Evolutionary conservation across 2,329 filamentous ascomycete species (phyloP), one percentile per base, ranked within the genome.

Genomic region (Sporothrix pallida): DNA sequence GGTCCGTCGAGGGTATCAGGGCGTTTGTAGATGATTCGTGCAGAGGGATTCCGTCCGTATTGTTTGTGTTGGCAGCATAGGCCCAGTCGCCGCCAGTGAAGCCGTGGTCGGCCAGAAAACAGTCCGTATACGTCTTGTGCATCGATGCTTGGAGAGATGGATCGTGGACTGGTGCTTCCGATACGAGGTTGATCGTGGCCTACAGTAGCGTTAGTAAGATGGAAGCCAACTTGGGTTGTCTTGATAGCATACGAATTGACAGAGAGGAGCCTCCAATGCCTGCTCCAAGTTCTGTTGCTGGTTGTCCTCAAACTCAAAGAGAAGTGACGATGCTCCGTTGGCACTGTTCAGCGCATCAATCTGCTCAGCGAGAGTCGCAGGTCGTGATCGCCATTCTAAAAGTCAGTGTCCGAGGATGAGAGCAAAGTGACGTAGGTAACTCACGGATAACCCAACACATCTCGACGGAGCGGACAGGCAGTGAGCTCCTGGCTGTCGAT

Each of bases 41-140:
- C 8, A 62, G 26, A 2, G 58, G 26, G 7, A 42, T 0, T 2
- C 58, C 58, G 26, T 62, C 13, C 17, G 26, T 42, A 13, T 9
- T 13, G 58, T 62, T 62, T 17, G 58, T 42, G 26, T 37, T 62
- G 58, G 15, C 8, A 5, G 58, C 26, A 15, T 62, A 62, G 7
- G 58, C 58, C 58, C 58, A 62, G 13, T 62, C 58, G 3, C 58
- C 58, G 13, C 58, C 58, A 9, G 15, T 42, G 15, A 62, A 62
- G 13, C 58, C 58, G 15, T 2, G 4, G 4, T 62, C 58, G 10
- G 58, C 58, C 7, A 62, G 58, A 31, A 62, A 62, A 13, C 58
- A 62, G 26, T 62, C 58, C 1, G 58, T 62, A 9, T 62, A 62
- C 6, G 58, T 62, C 26, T 62, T 62, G 58, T 62, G 58, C 58